Evolutionary conservation across 257 asterid species (phyloP), one percentile per base, ranked within the genome.

Genomic region (Anisodus acutangulus): DNA sequence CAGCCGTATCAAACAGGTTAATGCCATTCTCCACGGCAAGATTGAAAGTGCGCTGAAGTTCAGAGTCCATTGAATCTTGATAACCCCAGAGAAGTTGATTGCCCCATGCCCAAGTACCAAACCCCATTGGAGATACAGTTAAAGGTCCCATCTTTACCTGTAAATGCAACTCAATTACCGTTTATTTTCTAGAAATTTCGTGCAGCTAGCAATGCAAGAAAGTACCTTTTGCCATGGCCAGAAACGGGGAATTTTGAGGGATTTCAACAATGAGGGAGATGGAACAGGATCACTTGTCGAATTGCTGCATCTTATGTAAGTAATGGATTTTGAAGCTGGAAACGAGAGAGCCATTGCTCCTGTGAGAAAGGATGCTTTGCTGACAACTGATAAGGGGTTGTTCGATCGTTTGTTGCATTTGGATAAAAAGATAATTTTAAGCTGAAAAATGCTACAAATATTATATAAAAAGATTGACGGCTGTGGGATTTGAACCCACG

Each of bases 71-170:
- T 41, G 45, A 41, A 41, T 41, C 45, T 41, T 41, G 45, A 41
- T 41, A 41, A 47, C 97, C 98, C 98, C 99, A 96, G n/a, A 96
- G 87, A 79, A 96, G 87, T 88, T 96, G 94, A 84, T 96, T 96
- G 45, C 99, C 99, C 99, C 98, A 96, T 6, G 99, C 98, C 99
- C 99, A 96, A 7, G 99, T 96, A 83, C 99, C 99, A 83, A 96
- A 93, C 55, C 99, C 99, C 98, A 96, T 96, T 6, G 98, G 99
- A 49, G 99, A 96, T 76, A 94, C 98, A 16, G 89, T 90, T 82
- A 93, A 22, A 6, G 97, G 90, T 7, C 98, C 99, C 72, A 94
- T 85, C 82, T 93, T 96, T 80, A 92, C 97, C 99, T 94, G 91
- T 22, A 43, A 85, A 82, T 60, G 53, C 58, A 54, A 55, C 83